Evolutionary conservation across 2,329 filamentous ascomycete species (phyloP).

Genomic region (Graphiopsis chlorocephala): DNA sequence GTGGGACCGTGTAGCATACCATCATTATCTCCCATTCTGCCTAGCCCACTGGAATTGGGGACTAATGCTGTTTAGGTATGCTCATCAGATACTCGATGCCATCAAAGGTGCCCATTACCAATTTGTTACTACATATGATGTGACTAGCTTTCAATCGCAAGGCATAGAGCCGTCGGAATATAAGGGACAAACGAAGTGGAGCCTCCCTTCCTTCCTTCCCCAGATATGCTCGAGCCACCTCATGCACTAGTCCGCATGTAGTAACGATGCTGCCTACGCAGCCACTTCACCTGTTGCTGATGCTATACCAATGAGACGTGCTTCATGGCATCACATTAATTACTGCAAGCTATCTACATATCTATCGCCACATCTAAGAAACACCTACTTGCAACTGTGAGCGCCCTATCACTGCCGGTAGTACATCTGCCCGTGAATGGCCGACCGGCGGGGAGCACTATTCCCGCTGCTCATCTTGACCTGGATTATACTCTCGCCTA

Average conservation of each 20-base stretch:
- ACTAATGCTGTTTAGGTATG: too few relatives aligned
- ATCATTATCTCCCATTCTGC: neutral
- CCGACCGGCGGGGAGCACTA: constrained; percentile 46
- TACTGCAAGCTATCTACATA: neutral
- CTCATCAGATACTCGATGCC: neutral
- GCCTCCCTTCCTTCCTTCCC: neutral
- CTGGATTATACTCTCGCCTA: constrained; percentile 52
- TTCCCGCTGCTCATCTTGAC: constrained; percentile 50
- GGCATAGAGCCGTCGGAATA: neutral
- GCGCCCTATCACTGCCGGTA: neutral
- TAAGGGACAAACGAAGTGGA: neutral
- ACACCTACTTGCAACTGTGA: neutral
- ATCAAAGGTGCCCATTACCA: neutral
- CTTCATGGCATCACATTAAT: neutral
- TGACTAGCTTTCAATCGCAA: neutral
- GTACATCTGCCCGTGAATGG: constrained; percentile 29
- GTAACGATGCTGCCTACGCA: neutral
- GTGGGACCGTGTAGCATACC: neutral
- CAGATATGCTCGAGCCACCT: neutral
- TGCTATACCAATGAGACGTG: neutral
- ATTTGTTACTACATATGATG: neutral
- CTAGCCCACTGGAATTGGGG: too few relatives aligned
- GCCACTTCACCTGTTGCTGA: neutral
- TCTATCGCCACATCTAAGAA: neutral
- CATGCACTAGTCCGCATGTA: neutral